A percentile compares a stretch with the other conserved stretches of the same genome.
These are phyloP conservation scores for Penicillium sp. DNA, from an alignment of 2,329 filamentous ascomycete genomes.

Conservation along the genomic window DNA sequence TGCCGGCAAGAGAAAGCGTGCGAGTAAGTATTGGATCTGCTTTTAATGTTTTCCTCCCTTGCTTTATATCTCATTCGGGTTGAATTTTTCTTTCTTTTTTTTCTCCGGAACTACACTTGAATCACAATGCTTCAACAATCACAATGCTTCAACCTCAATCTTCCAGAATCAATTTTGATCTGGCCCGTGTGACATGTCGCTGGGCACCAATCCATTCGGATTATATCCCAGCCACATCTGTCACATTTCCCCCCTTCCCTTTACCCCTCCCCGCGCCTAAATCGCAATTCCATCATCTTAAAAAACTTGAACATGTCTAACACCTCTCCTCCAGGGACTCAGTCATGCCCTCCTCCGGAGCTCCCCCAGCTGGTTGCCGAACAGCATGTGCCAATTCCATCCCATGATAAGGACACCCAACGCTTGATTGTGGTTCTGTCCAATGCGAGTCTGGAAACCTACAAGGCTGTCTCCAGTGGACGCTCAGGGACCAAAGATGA, in stretches of 20 bases:
- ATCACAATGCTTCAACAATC: not conserved
- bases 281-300: not conserved
- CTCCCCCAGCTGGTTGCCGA: conserved; percentile 92
- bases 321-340: conserved; percentile 64
- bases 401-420: conserved; percentile 85
- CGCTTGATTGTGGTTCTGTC: conserved; percentile 93
- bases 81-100: not conserved
- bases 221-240: not conserved
- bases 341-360: conserved; percentile 88
- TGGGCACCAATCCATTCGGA: not conserved
- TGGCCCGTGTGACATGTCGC: not conserved
- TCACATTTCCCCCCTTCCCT: not conserved
- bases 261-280: conserved; percentile 5
- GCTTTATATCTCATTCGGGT: not conserved
- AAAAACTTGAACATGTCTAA: conserved; percentile 30
- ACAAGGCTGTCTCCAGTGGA: conserved; percentile 80
- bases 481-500: conserved; percentile 69
- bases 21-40: conserved; percentile 35
- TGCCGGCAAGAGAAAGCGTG: conserved; percentile 42
- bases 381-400: conserved; percentile 79
- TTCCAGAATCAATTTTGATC: not conserved
- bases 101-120: not conserved
- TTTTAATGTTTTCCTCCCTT: not conserved
- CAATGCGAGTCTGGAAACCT: conserved; percentile 96
- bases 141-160: not conserved